Evolutionary conservation across 495 filamentous ascomycete species (phyloP).

Genomic region (Aspergillus cavernicola): DNA sequence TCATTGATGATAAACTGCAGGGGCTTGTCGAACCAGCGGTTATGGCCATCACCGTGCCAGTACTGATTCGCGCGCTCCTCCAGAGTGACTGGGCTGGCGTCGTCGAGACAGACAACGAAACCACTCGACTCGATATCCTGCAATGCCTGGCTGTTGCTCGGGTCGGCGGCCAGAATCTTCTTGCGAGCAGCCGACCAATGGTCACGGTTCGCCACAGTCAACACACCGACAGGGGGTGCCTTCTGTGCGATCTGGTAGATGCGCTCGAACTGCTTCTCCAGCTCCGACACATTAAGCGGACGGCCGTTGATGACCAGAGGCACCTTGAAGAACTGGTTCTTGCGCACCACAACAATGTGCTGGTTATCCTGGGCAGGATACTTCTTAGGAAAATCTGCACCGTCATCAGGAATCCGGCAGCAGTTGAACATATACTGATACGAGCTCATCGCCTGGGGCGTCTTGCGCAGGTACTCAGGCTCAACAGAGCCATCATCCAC

Average conservation of each 20-base stretch:
- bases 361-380: slow-evolving; percentile 69
- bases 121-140: slow-evolving; percentile 84
- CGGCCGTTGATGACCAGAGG: slow-evolving; percentile 69
- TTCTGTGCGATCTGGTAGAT: slow-evolving; percentile 75
- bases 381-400: slow-evolving; percentile 80
- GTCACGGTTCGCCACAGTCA: slow-evolving; percentile 91
- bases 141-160: slow-evolving; percentile 71
- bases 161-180: slow-evolving; percentile 66
- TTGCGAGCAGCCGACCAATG: slow-evolving; percentile 85
- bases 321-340: slow-evolving; percentile 96
- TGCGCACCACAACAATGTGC: slow-evolving; percentile 84
- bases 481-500: slow-evolving; percentile 82
- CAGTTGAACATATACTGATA: slow-evolving; percentile 99
- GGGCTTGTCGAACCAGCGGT: slow-evolving; percentile 98
- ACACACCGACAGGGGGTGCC: slow-evolving; percentile 70
- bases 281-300: slow-evolving; percentile 79
- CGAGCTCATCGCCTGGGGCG: slow-evolving; percentile 93
- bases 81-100: slow-evolving; percentile 85
- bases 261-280: slow-evolving; percentile 81
- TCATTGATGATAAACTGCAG: slow-evolving; percentile 97
- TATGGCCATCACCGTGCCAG: slow-evolving; percentile 95
- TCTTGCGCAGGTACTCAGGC: slow-evolving; percentile 96
- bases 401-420: slow-evolving; percentile 79
- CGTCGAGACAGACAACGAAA: slow-evolving; percentile 92
- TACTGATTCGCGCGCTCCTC: slow-evolving; percentile 95